phyloP scores from a whole-genome alignment of 2,329 filamentous ascomycete genomes.

The Ophiocordyceps camponoti-floridani region DNA sequence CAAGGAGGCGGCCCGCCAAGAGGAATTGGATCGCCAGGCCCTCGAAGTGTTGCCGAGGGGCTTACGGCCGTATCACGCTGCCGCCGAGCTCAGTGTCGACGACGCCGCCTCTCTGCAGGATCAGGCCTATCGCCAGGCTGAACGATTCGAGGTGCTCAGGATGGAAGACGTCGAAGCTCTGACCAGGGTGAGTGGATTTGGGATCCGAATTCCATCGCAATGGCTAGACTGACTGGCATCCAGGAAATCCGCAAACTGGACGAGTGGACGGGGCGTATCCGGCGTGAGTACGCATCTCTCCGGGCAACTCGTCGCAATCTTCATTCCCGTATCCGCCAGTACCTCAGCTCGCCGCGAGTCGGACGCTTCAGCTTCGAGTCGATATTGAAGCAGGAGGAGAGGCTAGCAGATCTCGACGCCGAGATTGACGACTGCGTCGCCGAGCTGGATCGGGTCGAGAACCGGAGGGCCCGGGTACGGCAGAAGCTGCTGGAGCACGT shows the following conservation, averaged over 20 bases:
- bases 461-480: slow-evolving; percentile 53
- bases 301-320: slow-evolving; percentile 60
- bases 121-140: slow-evolving; percentile 44
- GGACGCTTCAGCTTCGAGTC: slow-evolving; percentile 58
- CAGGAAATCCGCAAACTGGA: slow-evolving; percentile 61
- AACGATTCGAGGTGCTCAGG: slow-evolving; percentile 45
- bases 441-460: slow-evolving; percentile 68
- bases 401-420: slow-evolving; percentile 55
- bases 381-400: slow-evolving; percentile 65
- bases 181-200: slow-evolving; percentile 32
- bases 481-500: slow-evolving; percentile 73
- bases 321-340: slow-evolving; percentile 60
- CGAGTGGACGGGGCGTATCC: slow-evolving; percentile 60
- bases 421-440: slow-evolving; percentile 67
- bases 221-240: neutral
- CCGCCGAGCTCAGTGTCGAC: slow-evolving; percentile 22
- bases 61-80: slow-evolving; percentile 33
- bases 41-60: slow-evolving; percentile 46
- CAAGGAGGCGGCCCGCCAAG: slow-evolving; percentile 23
- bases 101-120: slow-evolving; percentile 35
- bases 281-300: slow-evolving; percentile 58
- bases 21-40: slow-evolving; percentile 33
- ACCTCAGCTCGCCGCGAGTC: slow-evolving; percentile 51
- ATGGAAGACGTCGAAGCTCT: slow-evolving; percentile 45
- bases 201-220: neutral